phyloP scores from a whole-genome alignment of 768 basidiomycete genomes.

The Auriscalpium vulgare region DNA sequence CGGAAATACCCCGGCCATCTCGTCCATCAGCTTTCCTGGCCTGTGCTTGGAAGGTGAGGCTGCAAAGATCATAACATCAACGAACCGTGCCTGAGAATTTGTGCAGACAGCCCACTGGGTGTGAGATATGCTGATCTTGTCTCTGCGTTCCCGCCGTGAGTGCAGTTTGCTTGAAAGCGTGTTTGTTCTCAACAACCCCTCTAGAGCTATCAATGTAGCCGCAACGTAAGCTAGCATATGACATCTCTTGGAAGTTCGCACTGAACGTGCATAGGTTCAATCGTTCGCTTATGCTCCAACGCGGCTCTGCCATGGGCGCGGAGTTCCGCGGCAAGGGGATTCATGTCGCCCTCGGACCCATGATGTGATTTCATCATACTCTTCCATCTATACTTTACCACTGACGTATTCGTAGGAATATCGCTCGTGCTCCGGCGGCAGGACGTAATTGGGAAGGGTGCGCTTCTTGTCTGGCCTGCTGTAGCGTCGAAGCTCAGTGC shows the following conservation, averaged over 20 bases:
- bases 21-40: slow-evolving; percentile 16
- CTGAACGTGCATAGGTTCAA: slow-evolving; percentile 29
- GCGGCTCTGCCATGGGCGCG: slow-evolving; percentile 54
- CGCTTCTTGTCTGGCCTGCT: not conserved
- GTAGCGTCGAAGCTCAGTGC: not conserved
- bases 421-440: slow-evolving; percentile 19
- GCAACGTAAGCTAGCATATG: slow-evolving; percentile 23
- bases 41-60: slow-evolving; percentile 20
- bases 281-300: slow-evolving; percentile 51
- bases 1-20: slow-evolving; percentile 15
- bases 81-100: no score
- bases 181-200: slow-evolving; percentile 27
- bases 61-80: no score
- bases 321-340: slow-evolving; percentile 68
- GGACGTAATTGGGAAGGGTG: slow-evolving; percentile 43
- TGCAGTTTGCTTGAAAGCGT: slow-evolving; percentile 20
- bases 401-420: slow-evolving; percentile 5
- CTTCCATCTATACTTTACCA: not conserved
- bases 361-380: slow-evolving; percentile 4
- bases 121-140: slow-evolving; percentile 33
- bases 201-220: slow-evolving; percentile 26
- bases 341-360: slow-evolving; percentile 27
- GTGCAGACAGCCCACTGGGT: slow-evolving; percentile 22
- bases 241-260: not conserved
- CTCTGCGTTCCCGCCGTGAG: slow-evolving; percentile 40